Base-by-base conservation (phyloP, 108 stramenopile species). In the Pseudonitzschia pungens region DNA sequence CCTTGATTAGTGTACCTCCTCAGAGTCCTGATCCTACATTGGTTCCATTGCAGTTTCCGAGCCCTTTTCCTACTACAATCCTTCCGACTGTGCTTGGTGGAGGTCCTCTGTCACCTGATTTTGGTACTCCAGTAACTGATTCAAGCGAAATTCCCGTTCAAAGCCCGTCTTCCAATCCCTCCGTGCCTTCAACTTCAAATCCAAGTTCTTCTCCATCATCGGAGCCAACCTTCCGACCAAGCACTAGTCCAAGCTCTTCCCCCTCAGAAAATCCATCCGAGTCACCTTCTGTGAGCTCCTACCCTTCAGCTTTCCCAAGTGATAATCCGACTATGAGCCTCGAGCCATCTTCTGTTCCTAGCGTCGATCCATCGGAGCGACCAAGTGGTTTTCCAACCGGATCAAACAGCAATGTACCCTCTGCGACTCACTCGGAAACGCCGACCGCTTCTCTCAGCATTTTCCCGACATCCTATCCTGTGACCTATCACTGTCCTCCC, bases 151-250 rank as follows among this genome's bases (percentile, higher is more conserved):
- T 32, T 41, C 62, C 62, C 40, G 22, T 33, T 36, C 32, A 33
- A 8, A 33, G 40, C 12, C 33, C 62, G 40, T 63, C 62, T 8
- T 21, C 36, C 32, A 63, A 41, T n/a, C 62, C 62, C n/a, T 40
- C 62, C 28, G 15, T 11, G 24, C 54, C 54, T 55, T 55, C 54
- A 11, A 11, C 22, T 4, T 21, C 26, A 26, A 20, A 55, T 24
- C 67, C 67, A 20, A 68, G 44, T 48, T 16, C 24, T 24, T 24
- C 67, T 21, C 8, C 67, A 20, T 43, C 67, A 21, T 68, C 22
- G 41, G 24, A 31, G 11, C 45, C 67, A 68, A 45, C 22, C 1
- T 15, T 32, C 29, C 21, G 21, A 22, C 67, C 67, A 22, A 43
- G 45, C 27, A 56, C 22, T 29, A 26, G 21, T 16, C 69, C 69